Conservation (phyloP, 1,139 yeast genomes). For the Sugiyamaella novakii region DNA sequence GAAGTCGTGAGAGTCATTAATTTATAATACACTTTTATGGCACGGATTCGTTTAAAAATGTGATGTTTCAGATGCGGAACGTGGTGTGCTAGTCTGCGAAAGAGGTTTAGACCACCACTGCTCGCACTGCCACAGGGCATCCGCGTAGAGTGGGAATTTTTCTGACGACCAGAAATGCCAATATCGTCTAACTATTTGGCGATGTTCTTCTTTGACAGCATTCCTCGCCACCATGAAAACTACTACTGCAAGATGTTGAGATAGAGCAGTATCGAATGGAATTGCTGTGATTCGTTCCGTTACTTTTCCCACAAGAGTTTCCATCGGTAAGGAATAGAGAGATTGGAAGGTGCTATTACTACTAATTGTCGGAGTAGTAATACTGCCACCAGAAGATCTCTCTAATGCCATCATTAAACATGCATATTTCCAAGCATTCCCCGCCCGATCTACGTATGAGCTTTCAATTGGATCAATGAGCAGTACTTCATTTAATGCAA, state of each 20-base stretch:
- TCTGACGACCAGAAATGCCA: constrained; percentile 29
- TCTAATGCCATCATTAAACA: constrained; percentile 26
- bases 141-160: constrained; percentile 29
- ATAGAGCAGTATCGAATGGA: constrained; percentile 26
- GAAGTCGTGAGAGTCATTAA: not conserved
- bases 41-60: not conserved
- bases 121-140: constrained; percentile 27
- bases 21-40: too few relatives aligned
- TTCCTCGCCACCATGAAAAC: constrained; percentile 27
- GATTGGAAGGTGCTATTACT: not conserved
- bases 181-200: constrained; percentile 24
- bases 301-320: constrained; percentile 25
- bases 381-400: constrained; percentile 5
- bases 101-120: constrained; percentile 20
- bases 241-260: constrained; percentile 28
- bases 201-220: constrained; percentile 24
- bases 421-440: constrained; percentile 28
- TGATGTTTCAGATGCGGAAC: constrained; percentile 4
- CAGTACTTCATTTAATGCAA: constrained; percentile 21
- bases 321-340: constrained; percentile 3
- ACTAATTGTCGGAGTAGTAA: not conserved
- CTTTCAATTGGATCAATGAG: constrained; percentile 17
- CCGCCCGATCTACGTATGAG: constrained; percentile 17
- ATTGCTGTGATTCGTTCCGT: constrained; percentile 20
- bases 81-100: constrained; percentile 3